A percentile compares a stretch with the other conserved stretches of the same genome.
phyloP scores from a whole-genome alignment of 2,329 filamentous ascomycete species.

The Tolypocladium cylindrosporum region DNA sequence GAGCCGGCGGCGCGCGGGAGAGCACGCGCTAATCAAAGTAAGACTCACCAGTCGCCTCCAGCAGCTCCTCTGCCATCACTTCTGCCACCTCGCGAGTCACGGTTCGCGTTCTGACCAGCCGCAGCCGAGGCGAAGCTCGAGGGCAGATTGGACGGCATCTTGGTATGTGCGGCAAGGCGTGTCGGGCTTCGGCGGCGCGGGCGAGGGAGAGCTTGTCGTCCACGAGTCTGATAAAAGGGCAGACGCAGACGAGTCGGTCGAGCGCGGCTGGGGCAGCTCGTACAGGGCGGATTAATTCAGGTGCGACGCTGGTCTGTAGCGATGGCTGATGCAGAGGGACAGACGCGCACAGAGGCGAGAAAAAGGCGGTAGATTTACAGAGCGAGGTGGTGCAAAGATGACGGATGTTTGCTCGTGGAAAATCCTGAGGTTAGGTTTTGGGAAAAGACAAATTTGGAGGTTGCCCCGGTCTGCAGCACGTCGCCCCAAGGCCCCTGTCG shows the following conservation, averaged over 20 bases:
- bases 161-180: constrained; percentile 9
- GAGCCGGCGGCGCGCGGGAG: not conserved
- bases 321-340: constrained; percentile 4
- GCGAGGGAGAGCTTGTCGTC: not conserved
- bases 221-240: not conserved
- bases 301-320: not conserved
- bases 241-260: not conserved
- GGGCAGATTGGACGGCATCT: constrained; percentile 64
- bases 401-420: constrained; percentile 11
- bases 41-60: constrained; percentile 62
- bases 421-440: constrained; percentile 23
- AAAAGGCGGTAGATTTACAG: constrained; percentile 4
- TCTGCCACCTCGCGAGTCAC: constrained; percentile 49
- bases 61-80: constrained; percentile 43
- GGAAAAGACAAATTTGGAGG: constrained; percentile 21
- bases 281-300: not conserved
- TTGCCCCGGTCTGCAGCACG: constrained; percentile 6
- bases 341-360: constrained; percentile 3
- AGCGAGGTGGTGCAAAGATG: constrained; percentile 7
- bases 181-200: not conserved
- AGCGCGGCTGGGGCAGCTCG: not conserved
- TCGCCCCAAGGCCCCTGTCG: not conserved
- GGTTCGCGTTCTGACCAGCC: constrained; percentile 60
- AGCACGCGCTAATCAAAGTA: not conserved
- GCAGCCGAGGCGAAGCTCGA: constrained; percentile 80